Base-by-base conservation (phyloP, 345 rosid genomes). In the Cochlearia excelsa region DNA sequence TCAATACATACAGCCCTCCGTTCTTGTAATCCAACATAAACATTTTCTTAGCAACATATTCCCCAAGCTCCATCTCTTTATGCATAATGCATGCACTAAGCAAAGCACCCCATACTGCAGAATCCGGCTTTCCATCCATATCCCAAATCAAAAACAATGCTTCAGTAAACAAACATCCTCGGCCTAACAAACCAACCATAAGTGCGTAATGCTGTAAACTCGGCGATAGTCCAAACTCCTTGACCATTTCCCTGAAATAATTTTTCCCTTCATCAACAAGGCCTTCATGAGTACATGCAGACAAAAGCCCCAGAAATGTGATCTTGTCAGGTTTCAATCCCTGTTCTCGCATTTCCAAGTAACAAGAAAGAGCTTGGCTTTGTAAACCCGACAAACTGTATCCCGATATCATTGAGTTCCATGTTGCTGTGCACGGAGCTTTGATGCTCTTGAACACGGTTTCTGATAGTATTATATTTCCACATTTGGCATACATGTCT, bases 401-500 rank as follows among this genome's bases (percentile, higher is more conserved):
- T 50, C 85, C 90, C 26, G 88, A 75, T 66, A 90, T 83, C 76
- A 87, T 80, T 7, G 87, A 70, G 69, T 90, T 90, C 90, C 95
- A 85, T 26, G 87, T 75, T 35, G 85, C 90, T 60, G 84, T 49
- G 61, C 88, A 83, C 0, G 84, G 88, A 57, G 74, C 54, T 59
- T 66, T 46, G 26, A 82, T 57, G 65, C 68, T 77, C 51, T 57
- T 63, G 75, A 87, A 90, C 38, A 90, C 77, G 53, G 68, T 80
- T 65, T 83, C 90, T 5, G 88, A 87, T 1, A 59, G 67, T 41
- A 52, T 74, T 46, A 74, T 69, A 66, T 74, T 78, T 35, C 97
- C 95, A 70, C 90, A 87, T 67, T 87, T 90, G 7, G 79, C 69
- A 77, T 90, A 87, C 90, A 90, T 85, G 55, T 85, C 90, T 66